These are phyloP conservation scores for Cicer judaicum DNA, from an alignment of 306 rosid genomes.

Conservation along the genomic window DNA sequence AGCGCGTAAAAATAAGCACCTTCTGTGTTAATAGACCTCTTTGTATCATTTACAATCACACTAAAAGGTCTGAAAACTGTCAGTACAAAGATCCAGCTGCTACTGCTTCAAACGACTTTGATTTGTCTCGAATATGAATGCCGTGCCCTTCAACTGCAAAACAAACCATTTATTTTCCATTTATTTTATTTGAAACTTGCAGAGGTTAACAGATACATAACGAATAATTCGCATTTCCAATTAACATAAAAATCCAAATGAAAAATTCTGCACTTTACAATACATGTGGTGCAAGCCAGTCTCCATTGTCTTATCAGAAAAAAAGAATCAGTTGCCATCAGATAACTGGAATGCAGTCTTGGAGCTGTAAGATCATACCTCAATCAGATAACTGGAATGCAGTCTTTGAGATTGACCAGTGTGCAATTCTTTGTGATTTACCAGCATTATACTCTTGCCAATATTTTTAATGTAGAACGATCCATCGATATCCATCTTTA, in stretches of 20 bases:
- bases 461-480: constrained; percentile 77
- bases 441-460: constrained; percentile 69
- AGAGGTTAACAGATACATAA: constrained; percentile 25
- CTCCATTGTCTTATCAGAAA: not conserved
- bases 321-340: constrained; percentile 1
- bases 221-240: not conserved
- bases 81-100: constrained; percentile 54
- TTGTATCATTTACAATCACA: constrained; percentile 46
- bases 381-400: constrained; percentile 72
- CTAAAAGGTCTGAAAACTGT: constrained; percentile 45
- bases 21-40: constrained; percentile 55
- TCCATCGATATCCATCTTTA: constrained; percentile 78
- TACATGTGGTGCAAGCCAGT: not conserved
- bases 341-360: constrained; percentile 57
- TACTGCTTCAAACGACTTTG: constrained; percentile 64
- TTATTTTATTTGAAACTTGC: constrained; percentile 31
- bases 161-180: constrained; percentile 40
- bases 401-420: constrained; percentile 70
- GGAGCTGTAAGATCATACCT: constrained; percentile 63
- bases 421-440: constrained; percentile 76
- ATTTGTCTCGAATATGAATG: constrained; percentile 79
- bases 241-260: not conserved
- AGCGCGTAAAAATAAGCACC: constrained; percentile 66
- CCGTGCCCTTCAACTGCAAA: constrained; percentile 78
- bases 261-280: not conserved